Conservation (phyloP, 768 basidiomycete genomes). For the Paxillus ammoniavirescens region DNA sequence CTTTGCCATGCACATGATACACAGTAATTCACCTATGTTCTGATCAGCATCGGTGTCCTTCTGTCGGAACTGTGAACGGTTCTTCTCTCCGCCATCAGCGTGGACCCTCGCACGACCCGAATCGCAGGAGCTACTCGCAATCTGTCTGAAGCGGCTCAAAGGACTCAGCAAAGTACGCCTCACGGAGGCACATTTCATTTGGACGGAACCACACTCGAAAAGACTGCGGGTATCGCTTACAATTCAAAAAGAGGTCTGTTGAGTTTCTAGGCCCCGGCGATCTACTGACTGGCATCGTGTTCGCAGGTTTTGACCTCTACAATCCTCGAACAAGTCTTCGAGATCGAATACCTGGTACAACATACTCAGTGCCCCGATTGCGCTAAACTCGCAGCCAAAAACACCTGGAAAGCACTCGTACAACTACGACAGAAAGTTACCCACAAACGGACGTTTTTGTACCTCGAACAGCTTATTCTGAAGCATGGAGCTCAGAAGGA, state of each 20-base stretch:
- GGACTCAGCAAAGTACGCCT: conserved; percentile 91
- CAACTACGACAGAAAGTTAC: conserved; percentile 99
- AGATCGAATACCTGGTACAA: conserved; percentile 93
- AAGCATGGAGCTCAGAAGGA: conserved; percentile 97
- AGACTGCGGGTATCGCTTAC: conserved; percentile 90
- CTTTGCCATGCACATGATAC: not conserved
- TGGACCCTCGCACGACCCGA: conserved; percentile 89
- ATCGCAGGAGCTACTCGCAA: conserved; percentile 88
- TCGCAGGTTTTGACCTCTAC: conserved; percentile 87
- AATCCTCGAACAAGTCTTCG: conserved; percentile 95
- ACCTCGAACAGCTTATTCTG: conserved; percentile 94
- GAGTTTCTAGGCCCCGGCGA: too few relatives aligned
- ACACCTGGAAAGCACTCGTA: conserved; percentile 97
- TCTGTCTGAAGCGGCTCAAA: conserved; percentile 94
- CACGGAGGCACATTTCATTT: conserved; percentile 98
- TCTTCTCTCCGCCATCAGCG: conserved; percentile 82
- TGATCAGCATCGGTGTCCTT: conserved; percentile 79
- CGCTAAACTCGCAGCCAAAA: conserved; percentile 92
- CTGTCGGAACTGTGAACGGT: conserved; percentile 95
- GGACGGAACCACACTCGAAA: conserved; percentile 99
- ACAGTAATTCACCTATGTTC: not conserved
- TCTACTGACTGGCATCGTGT: not conserved
- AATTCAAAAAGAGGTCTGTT: conserved; percentile 92
- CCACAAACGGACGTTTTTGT: conserved; percentile 97
- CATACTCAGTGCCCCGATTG: conserved; percentile 96